Percentiles rank a stretch among this genome's conserved stretches.
phyloP scores from a whole-genome alignment of 1,284 basidiomycete species.

The Trichosporon inkin region DNA sequence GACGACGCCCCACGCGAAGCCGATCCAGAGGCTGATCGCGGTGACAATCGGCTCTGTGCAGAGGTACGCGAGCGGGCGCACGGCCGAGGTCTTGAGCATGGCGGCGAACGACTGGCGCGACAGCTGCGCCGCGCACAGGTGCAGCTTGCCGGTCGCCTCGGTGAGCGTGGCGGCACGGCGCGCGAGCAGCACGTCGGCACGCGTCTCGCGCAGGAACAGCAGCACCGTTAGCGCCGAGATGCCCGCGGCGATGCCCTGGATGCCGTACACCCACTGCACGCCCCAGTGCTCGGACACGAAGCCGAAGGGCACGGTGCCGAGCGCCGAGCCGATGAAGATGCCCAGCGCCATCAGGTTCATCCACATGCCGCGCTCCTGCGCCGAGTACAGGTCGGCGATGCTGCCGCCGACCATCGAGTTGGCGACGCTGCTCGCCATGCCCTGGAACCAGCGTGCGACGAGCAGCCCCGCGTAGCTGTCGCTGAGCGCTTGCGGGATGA shows the following conservation, averaged over 20 bases:
- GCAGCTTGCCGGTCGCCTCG: constrained; percentile 45
- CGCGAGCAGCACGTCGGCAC: constrained; percentile 52
- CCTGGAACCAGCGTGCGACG: constrained; percentile 46
- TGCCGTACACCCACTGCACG: constrained; percentile 43
- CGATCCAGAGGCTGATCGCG: constrained; percentile 52
- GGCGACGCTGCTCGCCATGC: constrained; percentile 35
- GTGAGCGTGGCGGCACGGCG: constrained; percentile 47
- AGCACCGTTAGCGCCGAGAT: constrained; percentile 36
- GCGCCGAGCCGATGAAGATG: constrained; percentile 46
- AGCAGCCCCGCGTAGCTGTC: constrained; percentile 40
- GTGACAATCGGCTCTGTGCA: constrained; percentile 53
- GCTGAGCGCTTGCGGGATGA: constrained; percentile 44
- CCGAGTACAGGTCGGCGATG: constrained; percentile 47
- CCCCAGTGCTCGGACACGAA: constrained; percentile 34
- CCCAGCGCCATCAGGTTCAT: constrained; percentile 51
- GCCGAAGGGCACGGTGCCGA: constrained; percentile 25
- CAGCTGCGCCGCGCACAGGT: constrained; percentile 43
- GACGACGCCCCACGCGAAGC: constrained; percentile 46
- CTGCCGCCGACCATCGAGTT: constrained; percentile 48
- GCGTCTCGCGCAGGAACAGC: constrained; percentile 48
- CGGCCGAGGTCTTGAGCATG: constrained; percentile 42
- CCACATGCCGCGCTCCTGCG: constrained; percentile 45
- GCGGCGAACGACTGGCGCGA: constrained; percentile 39
- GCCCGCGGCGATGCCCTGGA: constrained; percentile 34
- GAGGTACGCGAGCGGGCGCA: constrained; percentile 46